A percentile compares a stretch with the other conserved stretches of the same genome.
These are phyloP conservation scores for Tremella fuciformis DNA, from an alignment of 768 basidiomycete species.

Conservation along the genomic window DNA sequence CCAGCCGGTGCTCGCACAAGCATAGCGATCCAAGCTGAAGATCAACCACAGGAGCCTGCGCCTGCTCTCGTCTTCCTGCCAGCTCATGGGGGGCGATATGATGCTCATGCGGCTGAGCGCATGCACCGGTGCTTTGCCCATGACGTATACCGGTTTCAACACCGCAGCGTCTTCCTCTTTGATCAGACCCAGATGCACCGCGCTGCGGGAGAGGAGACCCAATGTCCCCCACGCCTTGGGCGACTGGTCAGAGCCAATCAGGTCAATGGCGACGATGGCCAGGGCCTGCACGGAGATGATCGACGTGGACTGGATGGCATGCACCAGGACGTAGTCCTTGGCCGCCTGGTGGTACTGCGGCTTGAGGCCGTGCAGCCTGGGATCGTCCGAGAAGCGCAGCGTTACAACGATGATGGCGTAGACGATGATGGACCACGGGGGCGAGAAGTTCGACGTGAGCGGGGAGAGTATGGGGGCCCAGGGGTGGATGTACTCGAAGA, in stretches of 20 bases:
- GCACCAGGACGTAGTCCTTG: slow-evolving; percentile 47
- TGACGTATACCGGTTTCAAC: not conserved
- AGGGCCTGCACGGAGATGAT: slow-evolving; percentile 50
- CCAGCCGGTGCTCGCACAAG: slow-evolving; percentile 50
- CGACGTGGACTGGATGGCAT: slow-evolving; percentile 49
- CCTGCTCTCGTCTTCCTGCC: slow-evolving; percentile 50
- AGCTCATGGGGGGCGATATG: slow-evolving; percentile 43
- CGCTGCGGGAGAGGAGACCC: slow-evolving; percentile 48
- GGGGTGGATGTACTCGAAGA: slow-evolving; percentile 46
- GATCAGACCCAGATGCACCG: slow-evolving; percentile 47
- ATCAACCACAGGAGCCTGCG: slow-evolving; percentile 51
- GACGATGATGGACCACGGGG: slow-evolving; percentile 48
- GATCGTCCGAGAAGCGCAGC: slow-evolving; percentile 45
- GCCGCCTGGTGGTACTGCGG: slow-evolving; percentile 40
- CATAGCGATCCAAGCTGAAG: slow-evolving; percentile 51
- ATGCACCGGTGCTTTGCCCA: slow-evolving; percentile 8
- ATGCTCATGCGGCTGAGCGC: slow-evolving; percentile 45
- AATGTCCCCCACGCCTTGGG: slow-evolving; percentile 51
- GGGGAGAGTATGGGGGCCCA: slow-evolving; percentile 45
- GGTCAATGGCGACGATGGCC: slow-evolving; percentile 49
- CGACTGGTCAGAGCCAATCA: slow-evolving; percentile 51
- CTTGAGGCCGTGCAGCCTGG: slow-evolving; percentile 22
- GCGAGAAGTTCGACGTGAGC: slow-evolving; percentile 22
- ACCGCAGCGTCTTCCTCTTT: slow-evolving; percentile 34
- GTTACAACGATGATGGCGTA: slow-evolving; percentile 51